Evolutionary conservation across 2,329 filamentous ascomycete genomes (phyloP), one percentile per base, ranked within the genome.

Genomic region (Scopulariopsis brevicaulis): DNA sequence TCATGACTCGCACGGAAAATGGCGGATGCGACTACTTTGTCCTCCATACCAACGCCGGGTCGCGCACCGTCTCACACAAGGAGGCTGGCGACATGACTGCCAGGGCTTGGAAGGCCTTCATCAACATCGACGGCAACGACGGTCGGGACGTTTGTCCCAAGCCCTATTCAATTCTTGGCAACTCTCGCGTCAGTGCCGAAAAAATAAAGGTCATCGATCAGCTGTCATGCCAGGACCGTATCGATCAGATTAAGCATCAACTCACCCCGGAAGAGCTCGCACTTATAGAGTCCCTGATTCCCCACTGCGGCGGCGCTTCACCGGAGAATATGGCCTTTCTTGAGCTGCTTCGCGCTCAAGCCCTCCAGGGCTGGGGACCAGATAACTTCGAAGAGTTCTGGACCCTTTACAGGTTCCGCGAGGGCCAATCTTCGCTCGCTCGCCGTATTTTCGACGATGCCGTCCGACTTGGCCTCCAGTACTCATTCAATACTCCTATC

Each of bases 381-480:
- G 63, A 63, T 1, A 68, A 62, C 28, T 68, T 69, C 35, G 61
- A 60, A 3, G 61, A 64, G 14, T 61, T 58, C 10, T 64, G 28
- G 62, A 15, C 62, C 11, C 50, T 59, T 18, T 70, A 66, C 58
- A 69, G 69, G 59, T 59, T 70, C 4, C 62, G 64, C 1, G 64
- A 65, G 40, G 67, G 68, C 1, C 67, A 69, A 55, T 68, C 68
- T 1, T 60, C 58, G 0, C 61, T 69, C 5, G 66, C 65, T 2
- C 61, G 59, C 34, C 58, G 59, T 1, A 66, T 69, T 35, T 69
- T 70, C 54, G 50, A 66, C 1, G 65, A 69, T 51, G 64, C 66
- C 1, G 58, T 60, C 1, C 50, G 58, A 5, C 54, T 58, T 35
- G 65, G 64, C 0, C 60, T 70, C 10, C 55, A 66, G 1, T 70